phyloP scores from a whole-genome alignment of 495 filamentous ascomycete genomes.

The Aspergillus funiculosus region DNA sequence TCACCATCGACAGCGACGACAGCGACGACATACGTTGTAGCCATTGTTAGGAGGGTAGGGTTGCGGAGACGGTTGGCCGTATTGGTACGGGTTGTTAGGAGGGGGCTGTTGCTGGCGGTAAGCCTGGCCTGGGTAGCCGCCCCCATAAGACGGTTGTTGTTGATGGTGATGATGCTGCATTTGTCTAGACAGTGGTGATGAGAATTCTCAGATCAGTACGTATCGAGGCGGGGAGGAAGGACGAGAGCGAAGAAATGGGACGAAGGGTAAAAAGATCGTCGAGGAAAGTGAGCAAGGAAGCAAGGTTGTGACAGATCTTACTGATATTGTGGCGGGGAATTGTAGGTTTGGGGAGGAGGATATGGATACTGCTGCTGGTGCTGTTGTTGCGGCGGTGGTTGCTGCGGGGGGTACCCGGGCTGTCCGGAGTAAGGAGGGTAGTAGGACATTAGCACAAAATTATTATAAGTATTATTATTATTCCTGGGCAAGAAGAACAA shows the following conservation, averaged over 20 bases:
- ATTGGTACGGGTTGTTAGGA: constrained; percentile 41
- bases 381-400: constrained; percentile 20
- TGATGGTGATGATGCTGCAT: constrained; percentile 24
- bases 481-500: constrained; percentile 5
- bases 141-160: constrained; percentile 35
- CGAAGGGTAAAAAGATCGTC: constrained; percentile 8
- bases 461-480: not conserved
- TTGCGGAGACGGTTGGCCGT: constrained; percentile 38
- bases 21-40: constrained; percentile 39
- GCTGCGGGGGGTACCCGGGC: constrained; percentile 47
- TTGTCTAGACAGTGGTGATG: constrained; percentile 4
- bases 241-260: not conserved
- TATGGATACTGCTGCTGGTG: constrained; percentile 37
- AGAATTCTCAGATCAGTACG: constrained; percentile 5
- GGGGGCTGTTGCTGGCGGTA: constrained; percentile 38
- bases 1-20: no score
- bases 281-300: constrained; percentile 1
- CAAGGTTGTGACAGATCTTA: constrained; percentile 16
- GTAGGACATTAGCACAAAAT: constrained; percentile 51
- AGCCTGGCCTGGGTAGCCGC: constrained; percentile 45
- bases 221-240: not conserved
- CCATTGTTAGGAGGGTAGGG: constrained; percentile 39
- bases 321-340: constrained; percentile 30
- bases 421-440: constrained; percentile 45
- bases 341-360: constrained; percentile 33